Evolutionary conservation across 176 grass and related monocot genomes (phyloP).

Genomic region (Dactylis glomerata): DNA sequence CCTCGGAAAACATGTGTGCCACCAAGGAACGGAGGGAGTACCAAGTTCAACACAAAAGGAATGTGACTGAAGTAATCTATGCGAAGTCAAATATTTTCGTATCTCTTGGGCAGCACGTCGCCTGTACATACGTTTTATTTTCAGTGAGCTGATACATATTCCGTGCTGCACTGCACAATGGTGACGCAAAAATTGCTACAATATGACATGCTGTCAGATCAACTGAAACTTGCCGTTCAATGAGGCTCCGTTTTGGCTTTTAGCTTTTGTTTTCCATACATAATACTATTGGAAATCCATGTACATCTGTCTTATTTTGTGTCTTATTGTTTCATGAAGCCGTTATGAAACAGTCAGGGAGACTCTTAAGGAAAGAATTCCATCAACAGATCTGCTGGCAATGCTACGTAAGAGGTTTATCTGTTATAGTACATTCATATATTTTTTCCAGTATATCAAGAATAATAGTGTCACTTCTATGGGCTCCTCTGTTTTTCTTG

Average conservation of each 20-base stretch:
- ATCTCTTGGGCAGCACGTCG: background rate
- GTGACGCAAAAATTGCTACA: background rate
- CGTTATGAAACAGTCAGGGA: conserved; percentile 71
- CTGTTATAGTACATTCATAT: conserved; percentile 6
- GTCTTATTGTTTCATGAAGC: conserved; percentile 58
- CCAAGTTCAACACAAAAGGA: background rate
- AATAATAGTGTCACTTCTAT: conserved; percentile 13
- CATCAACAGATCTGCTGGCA: conserved; percentile 69
- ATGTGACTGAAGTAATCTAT: background rate
- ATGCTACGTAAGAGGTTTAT: conserved; percentile 78
- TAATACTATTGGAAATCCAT: conserved; percentile 5
- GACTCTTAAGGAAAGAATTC: conserved; percentile 69
- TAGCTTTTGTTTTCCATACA: conserved; percentile 9
- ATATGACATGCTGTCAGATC: background rate
- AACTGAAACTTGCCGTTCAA: conserved; percentile 12
- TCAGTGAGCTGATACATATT: conserved; percentile 3
- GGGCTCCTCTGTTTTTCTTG: conserved; percentile 16
- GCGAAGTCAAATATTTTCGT: background rate
- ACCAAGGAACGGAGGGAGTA: too few species aligned
- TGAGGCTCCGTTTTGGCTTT: background rate
- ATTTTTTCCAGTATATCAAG: conserved; percentile 15
- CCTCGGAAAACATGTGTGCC: too few species aligned
- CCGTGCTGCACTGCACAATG: background rate
- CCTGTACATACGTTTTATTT: background rate
- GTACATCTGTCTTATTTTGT: conserved; percentile 8